phyloP scores from a whole-genome alignment of 2,329 filamentous ascomycete genomes.

The Hypoxylon sp. region DNA sequence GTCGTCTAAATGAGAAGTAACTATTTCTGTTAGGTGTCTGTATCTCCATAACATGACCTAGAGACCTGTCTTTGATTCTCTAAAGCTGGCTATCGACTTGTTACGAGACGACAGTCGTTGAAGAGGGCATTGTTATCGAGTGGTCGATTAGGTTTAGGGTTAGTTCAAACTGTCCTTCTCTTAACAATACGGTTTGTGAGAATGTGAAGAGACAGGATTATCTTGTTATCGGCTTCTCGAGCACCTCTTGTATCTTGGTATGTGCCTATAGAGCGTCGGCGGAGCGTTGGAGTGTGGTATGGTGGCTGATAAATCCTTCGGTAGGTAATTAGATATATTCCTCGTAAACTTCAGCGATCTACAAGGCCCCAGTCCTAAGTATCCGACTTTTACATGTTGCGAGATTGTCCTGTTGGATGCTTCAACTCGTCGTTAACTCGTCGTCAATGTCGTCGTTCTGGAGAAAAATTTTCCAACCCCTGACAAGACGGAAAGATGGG shows the following conservation, averaged over 20 bases:
- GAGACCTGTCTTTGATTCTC: neutral
- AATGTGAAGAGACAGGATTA: neutral
- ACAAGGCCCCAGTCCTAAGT: neutral
- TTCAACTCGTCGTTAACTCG: constrained; percentile 4
- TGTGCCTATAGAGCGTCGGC: neutral
- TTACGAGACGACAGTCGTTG: neutral
- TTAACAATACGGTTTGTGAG: neutral
- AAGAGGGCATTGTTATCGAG: neutral
- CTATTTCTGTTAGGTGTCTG: too few species aligned
- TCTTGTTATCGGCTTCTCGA: neutral
- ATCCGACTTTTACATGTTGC: neutral
- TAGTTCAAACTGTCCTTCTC: neutral
- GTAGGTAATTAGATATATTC: neutral
- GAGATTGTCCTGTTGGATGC: neutral
- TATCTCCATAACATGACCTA: too few species aligned
- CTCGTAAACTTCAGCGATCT: neutral
- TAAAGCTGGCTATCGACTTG: neutral
- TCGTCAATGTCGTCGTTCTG: neutral
- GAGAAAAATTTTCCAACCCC: constrained; percentile 21
- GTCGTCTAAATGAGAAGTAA: neutral
- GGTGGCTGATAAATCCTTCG: neutral
- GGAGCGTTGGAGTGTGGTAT: constrained; percentile 1
- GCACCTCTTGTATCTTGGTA: neutral
- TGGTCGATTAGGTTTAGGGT: neutral
- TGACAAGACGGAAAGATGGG: neutral